A percentile compares a stretch with the other conserved stretches of the same genome.
Evolutionary conservation across 2,329 filamentous ascomycete genomes (phyloP).

Genomic region (Cordyceps javanica): DNA sequence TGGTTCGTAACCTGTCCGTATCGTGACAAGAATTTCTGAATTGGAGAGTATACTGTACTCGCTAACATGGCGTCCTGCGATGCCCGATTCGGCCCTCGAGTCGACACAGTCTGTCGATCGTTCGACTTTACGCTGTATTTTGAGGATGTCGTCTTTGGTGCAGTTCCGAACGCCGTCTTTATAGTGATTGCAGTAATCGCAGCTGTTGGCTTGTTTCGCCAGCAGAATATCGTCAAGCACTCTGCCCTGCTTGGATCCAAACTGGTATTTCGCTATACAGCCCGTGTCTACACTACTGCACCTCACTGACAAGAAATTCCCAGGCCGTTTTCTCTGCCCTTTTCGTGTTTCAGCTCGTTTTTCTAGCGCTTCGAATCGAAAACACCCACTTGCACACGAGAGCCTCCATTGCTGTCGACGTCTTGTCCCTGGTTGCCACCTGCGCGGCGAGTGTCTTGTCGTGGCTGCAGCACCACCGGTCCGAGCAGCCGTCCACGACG

Average conservation of each 20-base stretch:
- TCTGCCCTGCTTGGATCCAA: neutral
- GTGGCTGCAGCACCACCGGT: constrained; percentile 6
- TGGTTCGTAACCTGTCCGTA: neutral
- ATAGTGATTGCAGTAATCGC: neutral
- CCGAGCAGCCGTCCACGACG: constrained; percentile 33
- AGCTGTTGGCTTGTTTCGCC: neutral
- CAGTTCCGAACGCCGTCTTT: neutral
- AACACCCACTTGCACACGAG: neutral
- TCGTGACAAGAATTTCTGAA: neutral
- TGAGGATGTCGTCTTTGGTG: constrained; percentile 1
- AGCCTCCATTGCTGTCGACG: neutral
- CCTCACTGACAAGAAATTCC: neutral
- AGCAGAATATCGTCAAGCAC: neutral
- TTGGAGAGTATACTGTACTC: too few species aligned
- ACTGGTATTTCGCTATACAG: neutral
- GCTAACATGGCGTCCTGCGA: neutral
- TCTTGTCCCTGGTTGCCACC: neutral
- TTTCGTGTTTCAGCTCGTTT: neutral
- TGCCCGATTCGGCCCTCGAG: constrained; percentile 4
- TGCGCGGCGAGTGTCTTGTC: neutral
- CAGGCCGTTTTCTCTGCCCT: neutral
- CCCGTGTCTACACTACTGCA: neutral
- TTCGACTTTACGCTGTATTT: constrained; percentile 11
- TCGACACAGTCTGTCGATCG: neutral
- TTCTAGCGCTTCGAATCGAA: neutral